A percentile compares a stretch with the other conserved stretches of the same genome.
These are phyloP conservation scores for Metarhizium rileyi DNA, from an alignment of 2,329 filamentous ascomycete genomes.

Conservation along the genomic window DNA sequence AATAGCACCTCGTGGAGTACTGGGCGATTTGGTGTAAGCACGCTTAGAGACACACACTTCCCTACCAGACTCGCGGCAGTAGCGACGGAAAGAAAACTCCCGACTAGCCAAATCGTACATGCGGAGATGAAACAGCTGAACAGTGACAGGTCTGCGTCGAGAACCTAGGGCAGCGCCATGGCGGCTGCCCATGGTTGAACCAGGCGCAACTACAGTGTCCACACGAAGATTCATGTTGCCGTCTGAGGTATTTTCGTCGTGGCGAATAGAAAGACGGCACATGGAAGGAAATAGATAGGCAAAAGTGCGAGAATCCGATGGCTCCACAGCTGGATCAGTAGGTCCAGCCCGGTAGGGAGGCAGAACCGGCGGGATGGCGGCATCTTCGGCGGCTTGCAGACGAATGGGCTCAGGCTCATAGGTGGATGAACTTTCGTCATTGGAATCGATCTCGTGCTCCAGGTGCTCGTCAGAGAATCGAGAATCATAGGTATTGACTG, in stretches of 20 bases:
- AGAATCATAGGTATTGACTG: conserved; percentile 73
- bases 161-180: conserved; percentile 2
- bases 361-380: conserved; percentile 2
- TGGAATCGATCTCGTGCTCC: conserved; percentile 20
- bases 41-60: conserved; percentile 82
- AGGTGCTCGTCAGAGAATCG: conserved; percentile 35
- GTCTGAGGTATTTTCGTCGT: conserved; percentile 83
- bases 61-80: conserved; percentile 84
- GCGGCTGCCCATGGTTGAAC: conserved; percentile 42
- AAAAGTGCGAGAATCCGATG: conserved; percentile 76
- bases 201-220: conserved; percentile 59
- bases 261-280: conserved; percentile 69
- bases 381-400: background rate
- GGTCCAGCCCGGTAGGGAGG: background rate
- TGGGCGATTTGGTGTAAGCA: conserved; percentile 38
- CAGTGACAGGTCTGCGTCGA: conserved; percentile 33
- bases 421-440: conserved; percentile 10
- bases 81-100: conserved; percentile 83
- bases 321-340: conserved; percentile 14
- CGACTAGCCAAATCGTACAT: conserved; percentile 85
- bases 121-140: conserved; percentile 80
- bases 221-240: conserved; percentile 95
- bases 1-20: conserved; percentile 1
- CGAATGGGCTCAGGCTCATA: background rate
- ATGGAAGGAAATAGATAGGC: conserved; percentile 77